phyloP scores from a whole-genome alignment of 2,329 filamentous ascomycete species.

The Arthrinium phaeospermum region DNA sequence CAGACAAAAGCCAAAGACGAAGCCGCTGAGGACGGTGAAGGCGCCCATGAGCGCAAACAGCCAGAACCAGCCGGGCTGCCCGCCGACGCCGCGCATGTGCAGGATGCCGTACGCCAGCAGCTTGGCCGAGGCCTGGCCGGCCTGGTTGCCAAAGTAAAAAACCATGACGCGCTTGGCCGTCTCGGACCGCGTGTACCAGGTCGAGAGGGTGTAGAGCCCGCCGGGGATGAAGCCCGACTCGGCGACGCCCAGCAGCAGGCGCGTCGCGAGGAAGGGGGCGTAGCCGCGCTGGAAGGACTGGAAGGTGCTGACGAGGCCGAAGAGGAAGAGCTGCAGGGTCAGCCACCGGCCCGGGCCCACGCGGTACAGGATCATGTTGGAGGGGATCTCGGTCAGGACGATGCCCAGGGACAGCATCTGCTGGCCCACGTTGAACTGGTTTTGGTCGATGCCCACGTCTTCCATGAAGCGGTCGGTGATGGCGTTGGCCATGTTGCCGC shows the following conservation, averaged over 20 bases:
- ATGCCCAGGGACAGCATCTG: conserved; percentile 56
- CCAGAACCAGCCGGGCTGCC: conserved; percentile 54
- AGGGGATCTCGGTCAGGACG: conserved; percentile 57
- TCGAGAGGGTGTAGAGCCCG: conserved; percentile 53
- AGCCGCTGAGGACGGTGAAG: conserved; percentile 38
- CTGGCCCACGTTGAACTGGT: conserved; percentile 58
- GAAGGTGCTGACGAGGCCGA: conserved; percentile 52
- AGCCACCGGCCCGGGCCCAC: conserved; percentile 55
- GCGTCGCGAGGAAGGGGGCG: conserved; percentile 48
- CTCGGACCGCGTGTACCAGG: conserved; percentile 52
- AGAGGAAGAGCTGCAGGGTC: conserved; percentile 52
- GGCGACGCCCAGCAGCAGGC: conserved; percentile 49
- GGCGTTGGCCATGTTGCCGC: conserved; percentile 48
- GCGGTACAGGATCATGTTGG: conserved; percentile 48
- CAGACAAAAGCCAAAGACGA: conserved; percentile 46
- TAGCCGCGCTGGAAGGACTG: conserved; percentile 48
- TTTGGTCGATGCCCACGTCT: conserved; percentile 56
- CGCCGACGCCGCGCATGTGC: conserved; percentile 45
- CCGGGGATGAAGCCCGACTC: conserved; percentile 58
- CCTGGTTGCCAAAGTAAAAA: conserved; percentile 59
- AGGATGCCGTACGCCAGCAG: conserved; percentile 53
- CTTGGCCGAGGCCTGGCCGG: conserved; percentile 53
- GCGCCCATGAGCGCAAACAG: conserved; percentile 41
- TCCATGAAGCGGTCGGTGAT: conserved; percentile 54
- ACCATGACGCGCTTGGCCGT: conserved; percentile 52